Base-by-base conservation (phyloP, 179 eudicot genomes). In the Gypsophila paniculata region DNA sequence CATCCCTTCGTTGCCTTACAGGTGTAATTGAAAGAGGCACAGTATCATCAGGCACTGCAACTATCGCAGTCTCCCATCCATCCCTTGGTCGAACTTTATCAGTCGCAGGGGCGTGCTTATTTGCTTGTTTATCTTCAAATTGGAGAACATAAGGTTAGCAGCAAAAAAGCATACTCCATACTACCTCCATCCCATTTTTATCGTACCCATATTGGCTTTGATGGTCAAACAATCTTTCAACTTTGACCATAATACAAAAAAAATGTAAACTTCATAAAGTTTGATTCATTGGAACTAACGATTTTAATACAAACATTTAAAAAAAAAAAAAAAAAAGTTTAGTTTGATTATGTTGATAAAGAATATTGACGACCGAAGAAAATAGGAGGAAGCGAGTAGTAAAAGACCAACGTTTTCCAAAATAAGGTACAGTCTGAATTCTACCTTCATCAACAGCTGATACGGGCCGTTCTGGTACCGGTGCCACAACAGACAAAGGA, bases 381-480 rank as follows among this genome's bases (percentile, higher is more conserved):
- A 39, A 8, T 39, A 39, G 44, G 44, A 39, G 44, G 44, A 8
- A 39, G 44, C 10, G 44, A 39, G 44, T 39, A 39, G 44, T 6
- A 6, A 51, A 15, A 1, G 19, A n/a, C 5, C 58, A 53, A 17
- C 5, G 15, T 53, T 15, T 68, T 62, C 23, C 69, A 71, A 77
- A 51, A 52, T 14, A 46, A 59, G 68, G 61, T 21, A 46, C 18
- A 52, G 36, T 48, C 46, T 17, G 17, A 73, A 32, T 52, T 69
- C 71, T 85, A 93, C 98, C 92, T 77, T 85, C 80, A 39, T 63
- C 62, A 72, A 69, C 66, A 57, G 78, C 68, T 32, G 77, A 22
- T 67, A 80, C 53, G 65, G 74, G 73, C 23, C 76, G 67, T 10
- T 86, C 86, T 38, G 83, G 78, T 71, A 51, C 57, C 65, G 36